These are phyloP conservation scores for Auricularia sp. DNA, from an alignment of 768 basidiomycete species.

Conservation along the genomic window DNA sequence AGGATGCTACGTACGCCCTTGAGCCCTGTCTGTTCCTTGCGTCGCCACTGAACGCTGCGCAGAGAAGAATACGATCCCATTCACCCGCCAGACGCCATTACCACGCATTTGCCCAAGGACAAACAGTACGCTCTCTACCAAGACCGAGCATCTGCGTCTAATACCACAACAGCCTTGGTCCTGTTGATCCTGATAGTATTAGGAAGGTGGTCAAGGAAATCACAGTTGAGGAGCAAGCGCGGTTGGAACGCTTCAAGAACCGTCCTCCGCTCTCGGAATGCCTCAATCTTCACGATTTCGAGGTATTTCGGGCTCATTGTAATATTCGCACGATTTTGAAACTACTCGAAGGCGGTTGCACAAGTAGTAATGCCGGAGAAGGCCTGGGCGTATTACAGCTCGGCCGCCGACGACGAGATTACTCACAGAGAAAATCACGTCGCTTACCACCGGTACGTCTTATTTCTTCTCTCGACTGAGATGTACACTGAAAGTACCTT, in stretches of 20 bases:
- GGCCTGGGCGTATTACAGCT: slow-evolving; percentile 95
- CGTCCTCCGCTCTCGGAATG: slow-evolving; percentile 71
- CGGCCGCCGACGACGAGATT: slow-evolving; percentile 94
- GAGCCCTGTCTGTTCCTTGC: background rate
- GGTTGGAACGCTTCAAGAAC: slow-evolving; percentile 47
- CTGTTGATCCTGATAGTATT: slow-evolving; percentile 58
- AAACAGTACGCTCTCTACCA: slow-evolving; percentile 50
- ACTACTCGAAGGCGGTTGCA: slow-evolving; percentile 57
- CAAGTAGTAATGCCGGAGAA: slow-evolving; percentile 71
- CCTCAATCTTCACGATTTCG: slow-evolving; percentile 89
- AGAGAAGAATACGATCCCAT: slow-evolving; percentile 80
- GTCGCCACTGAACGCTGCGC: background rate
- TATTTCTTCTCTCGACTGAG: slow-evolving; percentile 8
- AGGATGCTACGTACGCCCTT: slow-evolving; percentile 67
- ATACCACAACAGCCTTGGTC: slow-evolving; percentile 38
- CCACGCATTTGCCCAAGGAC: slow-evolving; percentile 65
- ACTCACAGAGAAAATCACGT: slow-evolving; percentile 82
- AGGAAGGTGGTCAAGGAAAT: slow-evolving; percentile 51
- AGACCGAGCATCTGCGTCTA: background rate
- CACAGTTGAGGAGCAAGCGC: slow-evolving; percentile 60
- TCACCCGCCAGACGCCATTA: slow-evolving; percentile 77
- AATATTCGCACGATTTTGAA: slow-evolving; percentile 6
- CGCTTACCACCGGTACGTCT: slow-evolving; percentile 71
- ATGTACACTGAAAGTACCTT: background rate
- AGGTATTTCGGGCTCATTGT: slow-evolving; percentile 35